phyloP scores from a whole-genome alignment of 345 rosid genomes.

The Odontarrhena argentea region DNA sequence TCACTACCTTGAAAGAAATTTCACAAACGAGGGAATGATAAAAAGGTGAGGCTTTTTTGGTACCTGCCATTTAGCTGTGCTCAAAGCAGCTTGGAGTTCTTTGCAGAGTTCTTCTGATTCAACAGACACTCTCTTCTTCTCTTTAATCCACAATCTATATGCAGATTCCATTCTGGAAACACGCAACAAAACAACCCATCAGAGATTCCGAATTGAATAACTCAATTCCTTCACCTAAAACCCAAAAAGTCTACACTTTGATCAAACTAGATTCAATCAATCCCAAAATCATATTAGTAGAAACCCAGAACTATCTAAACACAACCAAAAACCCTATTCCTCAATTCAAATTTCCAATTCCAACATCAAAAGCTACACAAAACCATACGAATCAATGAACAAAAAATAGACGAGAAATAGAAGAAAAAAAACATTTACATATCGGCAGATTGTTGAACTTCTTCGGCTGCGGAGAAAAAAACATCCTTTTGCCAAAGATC shows the following conservation, averaged over 20 bases:
- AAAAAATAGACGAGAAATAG: background rate
- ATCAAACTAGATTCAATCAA: constrained; percentile 6
- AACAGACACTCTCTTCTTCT: constrained; percentile 52
- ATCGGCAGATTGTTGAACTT: constrained; percentile 90
- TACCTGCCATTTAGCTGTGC: constrained; percentile 97
- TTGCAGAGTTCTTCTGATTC: constrained; percentile 56
- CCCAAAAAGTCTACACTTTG: background rate
- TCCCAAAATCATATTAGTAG: background rate
- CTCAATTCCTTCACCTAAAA: constrained; percentile 17
- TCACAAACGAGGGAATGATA: constrained; percentile 4
- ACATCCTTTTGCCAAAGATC: constrained; percentile 85
- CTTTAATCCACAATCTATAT: constrained; percentile 68
- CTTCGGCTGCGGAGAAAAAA: constrained; percentile 93
- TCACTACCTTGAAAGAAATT: background rate
- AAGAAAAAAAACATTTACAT: constrained; percentile 50
- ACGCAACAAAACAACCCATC: constrained; percentile 1
- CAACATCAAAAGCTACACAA: constrained; percentile 14
- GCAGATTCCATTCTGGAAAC: constrained; percentile 82
- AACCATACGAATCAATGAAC: background rate
- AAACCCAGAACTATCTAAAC: constrained; percentile 9
- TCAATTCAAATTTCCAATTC: background rate
- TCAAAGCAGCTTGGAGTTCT: constrained; percentile 81
- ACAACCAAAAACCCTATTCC: background rate
- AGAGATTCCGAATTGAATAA: background rate
- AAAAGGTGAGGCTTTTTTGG: background rate